A percentile compares a stretch with the other conserved stretches of the same genome.
phyloP scores from a whole-genome alignment of 495 filamentous ascomycete species.

The Talaromyces adpressus region DNA sequence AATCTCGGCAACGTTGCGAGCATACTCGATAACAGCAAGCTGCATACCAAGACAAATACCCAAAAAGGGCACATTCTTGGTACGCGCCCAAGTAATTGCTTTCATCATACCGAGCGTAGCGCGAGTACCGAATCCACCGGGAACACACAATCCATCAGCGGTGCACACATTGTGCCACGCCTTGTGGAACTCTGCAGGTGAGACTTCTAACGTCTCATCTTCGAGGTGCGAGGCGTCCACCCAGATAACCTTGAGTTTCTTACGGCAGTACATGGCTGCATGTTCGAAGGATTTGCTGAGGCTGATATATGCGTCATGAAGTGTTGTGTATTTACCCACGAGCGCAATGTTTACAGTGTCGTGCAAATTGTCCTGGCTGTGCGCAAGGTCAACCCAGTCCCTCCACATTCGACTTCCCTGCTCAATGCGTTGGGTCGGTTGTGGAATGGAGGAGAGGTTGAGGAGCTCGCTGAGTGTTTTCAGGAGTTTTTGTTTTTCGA shows the following conservation, averaged over 20 bases:
- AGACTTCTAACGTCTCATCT: constrained; percentile 39
- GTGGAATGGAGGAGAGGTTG: constrained; percentile 31
- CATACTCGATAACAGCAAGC: constrained; percentile 84
- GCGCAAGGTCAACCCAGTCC: constrained; percentile 64
- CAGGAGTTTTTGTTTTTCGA: constrained; percentile 72
- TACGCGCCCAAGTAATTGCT: constrained; percentile 75
- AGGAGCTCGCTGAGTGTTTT: constrained; percentile 52
- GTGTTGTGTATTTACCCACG: constrained; percentile 83
- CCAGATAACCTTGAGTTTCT: constrained; percentile 74
- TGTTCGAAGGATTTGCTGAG: constrained; percentile 86
- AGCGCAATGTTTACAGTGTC: constrained; percentile 75
- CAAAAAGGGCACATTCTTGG: constrained; percentile 72
- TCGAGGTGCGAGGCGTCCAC: constrained; percentile 84
- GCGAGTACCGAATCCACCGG: constrained; percentile 79
- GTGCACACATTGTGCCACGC: constrained; percentile 79
- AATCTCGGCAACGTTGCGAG: constrained; percentile 62
- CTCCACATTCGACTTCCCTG: constrained; percentile 62
- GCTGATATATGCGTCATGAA: constrained; percentile 78
- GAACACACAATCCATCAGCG: constrained; percentile 45
- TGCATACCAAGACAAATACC: constrained; percentile 96
- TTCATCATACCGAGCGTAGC: constrained; percentile 85
- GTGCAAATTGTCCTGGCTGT: constrained; percentile 50
- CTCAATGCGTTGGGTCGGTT: constrained; percentile 38
- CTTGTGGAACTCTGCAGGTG: constrained; percentile 73
- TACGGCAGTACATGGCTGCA: constrained; percentile 75